phyloP scores from a whole-genome alignment of 257 asterid species.

The Plantago elongata region DNA sequence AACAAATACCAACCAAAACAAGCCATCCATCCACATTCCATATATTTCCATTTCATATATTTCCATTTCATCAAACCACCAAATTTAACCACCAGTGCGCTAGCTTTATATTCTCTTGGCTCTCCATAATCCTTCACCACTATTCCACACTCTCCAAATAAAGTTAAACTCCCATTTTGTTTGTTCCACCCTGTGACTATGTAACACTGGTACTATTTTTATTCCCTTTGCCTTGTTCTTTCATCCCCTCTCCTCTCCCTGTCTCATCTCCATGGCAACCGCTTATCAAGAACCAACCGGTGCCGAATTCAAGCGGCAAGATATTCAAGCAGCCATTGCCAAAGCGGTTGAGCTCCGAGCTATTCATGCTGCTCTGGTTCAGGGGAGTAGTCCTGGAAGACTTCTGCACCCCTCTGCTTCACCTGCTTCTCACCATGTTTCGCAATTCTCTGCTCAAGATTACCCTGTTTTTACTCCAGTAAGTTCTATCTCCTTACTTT shows the following conservation, averaged over 20 bases:
- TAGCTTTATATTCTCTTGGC: constrained; percentile 26
- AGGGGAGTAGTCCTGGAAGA: constrained; percentile 45
- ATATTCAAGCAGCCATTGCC: constrained; percentile 68
- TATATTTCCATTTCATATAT: constrained; percentile 5
- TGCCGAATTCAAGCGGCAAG: constrained; percentile 41
- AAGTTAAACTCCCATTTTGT: constrained; percentile 23
- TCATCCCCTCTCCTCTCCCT: constrained; percentile 8
- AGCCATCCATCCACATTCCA: constrained; percentile 21
- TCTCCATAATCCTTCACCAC: constrained; percentile 38
- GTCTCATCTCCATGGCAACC: constrained; percentile 36
- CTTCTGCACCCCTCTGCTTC: constrained; percentile 46
- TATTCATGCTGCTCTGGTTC: constrained; percentile 80
- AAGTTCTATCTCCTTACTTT: constrained; percentile 19
- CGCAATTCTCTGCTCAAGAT: constrained; percentile 73
- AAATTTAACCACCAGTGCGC: background rate
- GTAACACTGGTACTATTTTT: background rate
- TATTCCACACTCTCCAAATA: constrained; percentile 33
- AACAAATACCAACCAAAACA: constrained; percentile 30
- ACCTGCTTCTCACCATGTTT: constrained; percentile 56
- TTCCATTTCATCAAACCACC: no score
- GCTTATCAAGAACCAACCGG: constrained; percentile 17
- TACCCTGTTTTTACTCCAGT: constrained; percentile 95
- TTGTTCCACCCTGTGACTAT: constrained; percentile 21
- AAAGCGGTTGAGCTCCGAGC: constrained; percentile 90
- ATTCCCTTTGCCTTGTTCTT: background rate